These are phyloP conservation scores for Akanthomyces lecanii DNA, from an alignment of 2,329 filamentous ascomycete species.

Conservation along the genomic window DNA sequence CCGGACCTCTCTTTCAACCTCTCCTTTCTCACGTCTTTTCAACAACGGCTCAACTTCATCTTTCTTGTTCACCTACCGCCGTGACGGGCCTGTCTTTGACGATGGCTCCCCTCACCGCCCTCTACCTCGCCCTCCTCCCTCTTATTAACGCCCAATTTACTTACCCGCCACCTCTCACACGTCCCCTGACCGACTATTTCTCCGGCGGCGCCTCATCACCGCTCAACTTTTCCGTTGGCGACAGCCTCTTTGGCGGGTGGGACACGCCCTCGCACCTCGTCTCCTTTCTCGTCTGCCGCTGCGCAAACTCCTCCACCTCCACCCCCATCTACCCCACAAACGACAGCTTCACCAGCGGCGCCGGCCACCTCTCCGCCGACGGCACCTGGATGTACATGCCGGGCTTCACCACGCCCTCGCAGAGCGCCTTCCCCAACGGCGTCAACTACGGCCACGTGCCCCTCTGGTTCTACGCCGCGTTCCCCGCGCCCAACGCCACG, in stretches of 20 bases:
- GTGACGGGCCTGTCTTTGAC: too few relatives aligned
- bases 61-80: background rate
- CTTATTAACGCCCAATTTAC: background rate
- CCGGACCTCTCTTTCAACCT: too few relatives aligned
- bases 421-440: conserved; percentile 1
- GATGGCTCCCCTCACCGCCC: background rate
- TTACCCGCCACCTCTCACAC: conserved; percentile 2
- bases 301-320: background rate
- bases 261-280: background rate
- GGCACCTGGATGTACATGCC: conserved; percentile 12
- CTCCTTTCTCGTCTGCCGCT: conserved; percentile 8
- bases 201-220: background rate
- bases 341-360: background rate
- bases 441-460: background rate
- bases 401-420: background rate
- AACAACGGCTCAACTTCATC: background rate
- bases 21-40: background rate
- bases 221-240: conserved; percentile 11
- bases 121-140: background rate
- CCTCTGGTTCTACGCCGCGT: conserved; percentile 2
- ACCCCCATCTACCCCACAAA: background rate
- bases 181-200: background rate
- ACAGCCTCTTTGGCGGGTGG: conserved; percentile 10
- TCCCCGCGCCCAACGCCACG: conserved; percentile 5
- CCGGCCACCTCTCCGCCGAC: background rate